Conservation (phyloP, 225 moss, liverwort and hornwort species). For the Sphagnum contortum region DNA sequence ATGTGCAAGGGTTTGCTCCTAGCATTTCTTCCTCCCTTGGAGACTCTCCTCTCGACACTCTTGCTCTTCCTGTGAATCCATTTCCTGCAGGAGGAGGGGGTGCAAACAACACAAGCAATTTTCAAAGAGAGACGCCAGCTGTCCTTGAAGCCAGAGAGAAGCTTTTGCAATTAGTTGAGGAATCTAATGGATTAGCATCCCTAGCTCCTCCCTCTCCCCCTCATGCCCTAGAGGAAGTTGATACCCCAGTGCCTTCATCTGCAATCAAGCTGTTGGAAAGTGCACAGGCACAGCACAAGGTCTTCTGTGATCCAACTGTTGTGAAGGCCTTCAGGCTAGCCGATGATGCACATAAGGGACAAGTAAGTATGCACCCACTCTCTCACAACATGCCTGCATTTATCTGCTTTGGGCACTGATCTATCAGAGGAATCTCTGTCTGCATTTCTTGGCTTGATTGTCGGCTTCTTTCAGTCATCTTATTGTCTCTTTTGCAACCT, state of each 20-base stretch:
- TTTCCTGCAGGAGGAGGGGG: too few relatives aligned
- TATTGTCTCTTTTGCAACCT: not conserved
- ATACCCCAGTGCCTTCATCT: too few relatives aligned
- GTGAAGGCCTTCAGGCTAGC: constrained; percentile 49
- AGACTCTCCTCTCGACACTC: too few relatives aligned
- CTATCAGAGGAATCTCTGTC: not conserved
- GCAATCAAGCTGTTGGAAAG: constrained; percentile 4
- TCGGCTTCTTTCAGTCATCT: not conserved
- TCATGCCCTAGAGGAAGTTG: too few relatives aligned
- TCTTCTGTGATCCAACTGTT: constrained; percentile 26
- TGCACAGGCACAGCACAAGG: constrained; percentile 24
- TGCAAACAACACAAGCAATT: not conserved
- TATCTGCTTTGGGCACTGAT: not conserved
- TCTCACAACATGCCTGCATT: not conserved
- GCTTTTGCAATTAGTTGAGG: too few relatives aligned
- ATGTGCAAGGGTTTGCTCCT: constrained; percentile 32
- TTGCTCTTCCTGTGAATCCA: too few relatives aligned
- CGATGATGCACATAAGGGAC: constrained; percentile 45
- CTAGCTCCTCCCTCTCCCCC: too few relatives aligned
- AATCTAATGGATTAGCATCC: too few relatives aligned
- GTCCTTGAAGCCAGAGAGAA: too few relatives aligned
- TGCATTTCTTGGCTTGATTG: too few relatives aligned
- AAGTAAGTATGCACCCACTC: constrained; percentile 10
- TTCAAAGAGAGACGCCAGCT: not conserved
- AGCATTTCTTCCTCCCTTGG: not conserved